Evolutionary conservation across 2,329 filamentous ascomycete species (phyloP).

Genomic region (Arachnomyces sp.): DNA sequence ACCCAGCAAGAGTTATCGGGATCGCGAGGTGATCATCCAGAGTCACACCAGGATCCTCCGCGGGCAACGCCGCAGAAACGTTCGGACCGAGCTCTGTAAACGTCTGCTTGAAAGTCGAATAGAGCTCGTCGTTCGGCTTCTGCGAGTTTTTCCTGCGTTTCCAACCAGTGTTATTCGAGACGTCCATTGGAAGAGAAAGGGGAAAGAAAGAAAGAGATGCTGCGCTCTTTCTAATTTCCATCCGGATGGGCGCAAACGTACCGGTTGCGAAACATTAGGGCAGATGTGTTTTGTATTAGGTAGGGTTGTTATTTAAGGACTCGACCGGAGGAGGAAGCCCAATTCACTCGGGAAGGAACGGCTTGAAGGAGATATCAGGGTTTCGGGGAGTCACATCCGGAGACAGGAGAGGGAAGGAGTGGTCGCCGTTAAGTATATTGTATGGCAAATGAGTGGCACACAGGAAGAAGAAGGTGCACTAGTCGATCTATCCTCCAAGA

Average conservation of each 20-base stretch:
- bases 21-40: no score
- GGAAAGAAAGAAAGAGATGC: slow-evolving; percentile 11
- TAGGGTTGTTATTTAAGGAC: no score
- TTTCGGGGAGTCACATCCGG: no score
- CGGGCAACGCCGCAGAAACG: slow-evolving; percentile 22
- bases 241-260: slow-evolving; percentile 22
- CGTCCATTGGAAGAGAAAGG: not conserved
- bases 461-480: no score
- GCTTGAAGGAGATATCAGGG: no score
- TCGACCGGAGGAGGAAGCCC: no score
- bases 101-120: slow-evolving; percentile 73
- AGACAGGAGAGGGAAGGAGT: no score
- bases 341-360: no score
- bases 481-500: no score
- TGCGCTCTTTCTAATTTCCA: not conserved
- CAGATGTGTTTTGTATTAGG: not conserved
- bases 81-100: slow-evolving; percentile 66
- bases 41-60: no score
- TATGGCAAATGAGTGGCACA: no score
- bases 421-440: no score
- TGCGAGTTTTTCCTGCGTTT: slow-evolving; percentile 62
- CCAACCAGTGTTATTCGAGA: slow-evolving; percentile 1
- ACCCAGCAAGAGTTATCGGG: not conserved
- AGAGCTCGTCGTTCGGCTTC: slow-evolving; percentile 78
- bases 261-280: slow-evolving; percentile 43